Evolutionary conservation across 495 filamentous ascomycete genomes (phyloP).

Genomic region (Aeminium ludgeri): DNA sequence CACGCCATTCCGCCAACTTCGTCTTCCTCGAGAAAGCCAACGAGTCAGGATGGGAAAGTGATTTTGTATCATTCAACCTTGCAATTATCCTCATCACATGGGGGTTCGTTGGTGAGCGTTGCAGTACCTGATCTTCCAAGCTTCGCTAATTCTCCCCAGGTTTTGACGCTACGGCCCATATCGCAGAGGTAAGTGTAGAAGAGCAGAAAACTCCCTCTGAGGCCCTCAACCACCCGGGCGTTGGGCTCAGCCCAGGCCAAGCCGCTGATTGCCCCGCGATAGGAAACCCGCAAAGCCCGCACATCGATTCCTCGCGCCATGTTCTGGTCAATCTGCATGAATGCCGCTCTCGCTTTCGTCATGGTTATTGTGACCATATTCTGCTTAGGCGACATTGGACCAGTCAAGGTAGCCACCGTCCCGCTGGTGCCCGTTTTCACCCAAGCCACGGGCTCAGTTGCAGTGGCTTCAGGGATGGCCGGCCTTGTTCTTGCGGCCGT

Average conservation of each 20-base stretch:
- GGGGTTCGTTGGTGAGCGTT: slow-evolving; percentile 2
- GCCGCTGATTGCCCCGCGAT: too few species aligned
- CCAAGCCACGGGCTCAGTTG: background rate
- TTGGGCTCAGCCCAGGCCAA: background rate
- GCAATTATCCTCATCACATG: slow-evolving; percentile 4
- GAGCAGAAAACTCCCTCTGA: background rate
- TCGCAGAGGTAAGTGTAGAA: too few species aligned
- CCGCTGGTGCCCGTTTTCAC: background rate
- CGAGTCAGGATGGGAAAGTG: background rate
- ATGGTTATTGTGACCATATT: slow-evolving; percentile 1
- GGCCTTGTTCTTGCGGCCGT: background rate
- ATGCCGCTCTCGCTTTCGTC: slow-evolving; percentile 1
- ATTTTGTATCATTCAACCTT: slow-evolving; percentile 6
- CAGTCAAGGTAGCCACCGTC: background rate
- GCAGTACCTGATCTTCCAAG: background rate
- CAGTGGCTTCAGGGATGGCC: background rate
- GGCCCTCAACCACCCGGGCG: background rate
- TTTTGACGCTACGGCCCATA: slow-evolving; percentile 4
- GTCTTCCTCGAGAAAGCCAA: slow-evolving; percentile 21
- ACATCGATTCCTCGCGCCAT: slow-evolving; percentile 3
- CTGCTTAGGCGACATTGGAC: slow-evolving; percentile 1
- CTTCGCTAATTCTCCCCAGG: background rate
- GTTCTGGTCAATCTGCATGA: slow-evolving; percentile 8
- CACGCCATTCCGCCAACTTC: slow-evolving; percentile 27
- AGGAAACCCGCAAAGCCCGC: slow-evolving; percentile 4